These are phyloP conservation scores for Coemansia sp. DNA, from an alignment of 192 early-diverging fungal species.

Conservation along the genomic window DNA sequence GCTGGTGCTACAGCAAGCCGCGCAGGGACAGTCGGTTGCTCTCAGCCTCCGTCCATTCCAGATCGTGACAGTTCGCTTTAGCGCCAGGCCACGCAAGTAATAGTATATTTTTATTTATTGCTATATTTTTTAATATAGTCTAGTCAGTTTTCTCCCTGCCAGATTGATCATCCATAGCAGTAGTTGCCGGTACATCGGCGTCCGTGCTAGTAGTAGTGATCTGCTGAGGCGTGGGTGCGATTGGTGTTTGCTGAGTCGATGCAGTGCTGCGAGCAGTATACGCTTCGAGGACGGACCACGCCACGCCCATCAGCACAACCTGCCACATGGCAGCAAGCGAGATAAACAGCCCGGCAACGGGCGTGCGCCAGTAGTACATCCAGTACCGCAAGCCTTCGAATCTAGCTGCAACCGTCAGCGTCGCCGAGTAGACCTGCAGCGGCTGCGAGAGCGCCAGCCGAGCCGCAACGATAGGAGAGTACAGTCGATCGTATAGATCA, in stretches of 20 bases:
- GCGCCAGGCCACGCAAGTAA: background rate
- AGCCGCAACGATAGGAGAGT: slow-evolving; percentile 54
- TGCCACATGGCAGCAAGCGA: slow-evolving; percentile 58
- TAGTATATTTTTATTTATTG: background rate
- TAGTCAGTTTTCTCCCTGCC: background rate
- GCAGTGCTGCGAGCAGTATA: slow-evolving; percentile 18
- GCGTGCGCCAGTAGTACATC: slow-evolving; percentile 73
- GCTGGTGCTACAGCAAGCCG: background rate
- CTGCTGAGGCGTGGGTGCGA: background rate
- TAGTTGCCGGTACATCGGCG: background rate
- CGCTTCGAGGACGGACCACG: slow-evolving; percentile 48
- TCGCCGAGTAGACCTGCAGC: slow-evolving; percentile 58
- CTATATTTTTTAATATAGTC: background rate
- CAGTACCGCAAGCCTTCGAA: slow-evolving; percentile 72
- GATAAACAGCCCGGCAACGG: slow-evolving; percentile 62
- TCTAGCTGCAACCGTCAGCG: slow-evolving; percentile 55
- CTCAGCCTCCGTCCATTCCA: slow-evolving; percentile 39
- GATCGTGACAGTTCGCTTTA: slow-evolving; percentile 27
- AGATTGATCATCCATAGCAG: background rate
- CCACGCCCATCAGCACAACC: slow-evolving; percentile 29
- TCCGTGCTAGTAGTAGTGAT: background rate
- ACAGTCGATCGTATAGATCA: slow-evolving; percentile 51
- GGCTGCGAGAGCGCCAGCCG: slow-evolving; percentile 53
- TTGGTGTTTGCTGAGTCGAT: background rate
- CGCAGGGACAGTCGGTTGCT: slow-evolving; percentile 2